Conservation (phyloP, 352 stramenopile genomes). For the Phytophthora fragariaefolia region DNA sequence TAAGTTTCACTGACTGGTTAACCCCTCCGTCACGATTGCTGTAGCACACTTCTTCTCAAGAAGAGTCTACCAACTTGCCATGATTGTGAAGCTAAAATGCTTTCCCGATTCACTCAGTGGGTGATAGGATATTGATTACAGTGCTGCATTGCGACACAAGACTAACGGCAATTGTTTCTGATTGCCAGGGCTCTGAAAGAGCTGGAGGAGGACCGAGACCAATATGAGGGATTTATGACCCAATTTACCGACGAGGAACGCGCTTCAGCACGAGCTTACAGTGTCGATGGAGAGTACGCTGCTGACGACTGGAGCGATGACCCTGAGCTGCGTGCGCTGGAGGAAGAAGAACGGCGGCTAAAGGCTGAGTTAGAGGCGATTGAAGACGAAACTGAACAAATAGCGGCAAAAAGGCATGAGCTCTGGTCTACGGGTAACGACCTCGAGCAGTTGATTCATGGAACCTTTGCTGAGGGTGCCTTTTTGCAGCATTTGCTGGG, state of each 20-base stretch:
- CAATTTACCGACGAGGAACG: slow-evolving; percentile 51
- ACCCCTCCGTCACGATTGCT: too few species aligned
- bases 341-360: slow-evolving; percentile 69
- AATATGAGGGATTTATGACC: slow-evolving; percentile 66
- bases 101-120: slow-evolving; percentile 66
- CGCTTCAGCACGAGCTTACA: slow-evolving; percentile 18
- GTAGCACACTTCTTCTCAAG: slow-evolving; percentile 66
- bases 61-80: slow-evolving; percentile 81
- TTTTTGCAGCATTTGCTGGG: slow-evolving; percentile 81
- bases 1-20: too few species aligned
- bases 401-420: slow-evolving; percentile 64
- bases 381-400: slow-evolving; percentile 61
- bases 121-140: slow-evolving; percentile 2
- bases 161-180: slow-evolving; percentile 11
- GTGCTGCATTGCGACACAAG: background rate
- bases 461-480: slow-evolving; percentile 75
- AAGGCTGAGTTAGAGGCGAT: slow-evolving; percentile 60
- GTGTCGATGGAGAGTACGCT: slow-evolving; percentile 40
- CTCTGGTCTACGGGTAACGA: slow-evolving; percentile 79
- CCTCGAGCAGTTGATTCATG: slow-evolving; percentile 72
- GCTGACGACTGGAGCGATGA: slow-evolving; percentile 50
- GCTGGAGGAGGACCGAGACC: slow-evolving; percentile 50
- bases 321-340: slow-evolving; percentile 55
- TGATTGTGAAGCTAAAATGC: slow-evolving; percentile 63
- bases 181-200: slow-evolving; percentile 48